Evolutionary conservation across 768 basidiomycete species (phyloP), one percentile per base, ranked within the genome.

Genomic region (Boletus rubescentipes): DNA sequence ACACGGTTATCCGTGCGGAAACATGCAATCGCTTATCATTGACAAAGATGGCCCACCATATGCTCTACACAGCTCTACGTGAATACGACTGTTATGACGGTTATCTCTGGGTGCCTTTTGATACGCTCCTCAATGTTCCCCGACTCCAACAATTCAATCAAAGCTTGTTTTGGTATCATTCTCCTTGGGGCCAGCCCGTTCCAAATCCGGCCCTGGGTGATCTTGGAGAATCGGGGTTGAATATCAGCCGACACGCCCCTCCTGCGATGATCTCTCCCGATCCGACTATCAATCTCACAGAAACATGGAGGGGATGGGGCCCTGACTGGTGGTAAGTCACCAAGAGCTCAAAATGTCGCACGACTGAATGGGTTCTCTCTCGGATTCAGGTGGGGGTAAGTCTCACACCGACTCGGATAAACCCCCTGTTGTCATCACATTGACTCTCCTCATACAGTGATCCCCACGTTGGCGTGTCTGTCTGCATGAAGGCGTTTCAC

Each of bases 21-120:
- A 29, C 16, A 21, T 21, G 2, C 46, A 15, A 36, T 47, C 15
- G 4, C 35, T 57, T 32, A 63, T 36, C 16, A 15, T 43, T 35
- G 29, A 16, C 14, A 67, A 44, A 63, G 68, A 76, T 79, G 79
- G 79, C 78, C 7, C 79, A 81, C 49, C 79, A 80, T 54, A 80
- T 80, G 78, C 67, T 80, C 10, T 78, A 77, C 57, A 80, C 77
- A 4, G 77, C 73, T 32, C 47, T 81, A 50, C 66, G 67, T 40
- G 76, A 75, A 44, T 60, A 76, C 46, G 67, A 61, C 12, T 80
- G 79, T 58, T 81, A 81, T 58, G 68, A 76, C 30, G 79, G 79
- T 6, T 79, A 79, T 60, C 72, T 80, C 15, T 80, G 79, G 79
- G 78, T 74, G 36, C 79, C 80, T 15, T 79, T 80, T 52, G 77